phyloP scores from a whole-genome alignment of 768 basidiomycete genomes.

The Daedalea quercina region DNA sequence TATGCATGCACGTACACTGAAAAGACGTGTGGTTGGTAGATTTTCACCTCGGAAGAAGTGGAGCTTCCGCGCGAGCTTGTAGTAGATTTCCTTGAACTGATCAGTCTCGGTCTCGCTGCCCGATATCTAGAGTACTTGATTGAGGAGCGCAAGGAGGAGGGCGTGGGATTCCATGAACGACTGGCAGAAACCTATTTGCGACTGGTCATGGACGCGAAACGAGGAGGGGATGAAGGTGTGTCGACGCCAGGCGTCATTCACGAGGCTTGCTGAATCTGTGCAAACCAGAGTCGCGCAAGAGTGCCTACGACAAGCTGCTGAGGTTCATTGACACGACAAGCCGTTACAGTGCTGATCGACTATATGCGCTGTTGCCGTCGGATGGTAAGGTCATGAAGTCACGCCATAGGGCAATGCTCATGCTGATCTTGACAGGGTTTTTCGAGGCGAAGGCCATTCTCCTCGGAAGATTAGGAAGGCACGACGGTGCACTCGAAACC shows the following conservation, averaged over 20 bases:
- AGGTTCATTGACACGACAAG: slow-evolving; percentile 67
- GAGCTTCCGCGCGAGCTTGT: slow-evolving; percentile 79
- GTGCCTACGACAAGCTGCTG: slow-evolving; percentile 64
- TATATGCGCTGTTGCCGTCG: slow-evolving; percentile 75
- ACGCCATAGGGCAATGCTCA: neutral
- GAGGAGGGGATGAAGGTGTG: slow-evolving; percentile 51
- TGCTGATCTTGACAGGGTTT: slow-evolving; percentile 45
- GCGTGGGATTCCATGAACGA: slow-evolving; percentile 75
- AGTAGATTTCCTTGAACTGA: slow-evolving; percentile 67
- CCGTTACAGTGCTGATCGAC: slow-evolving; percentile 66
- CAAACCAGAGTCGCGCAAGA: slow-evolving; percentile 37
- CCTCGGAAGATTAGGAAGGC: slow-evolving; percentile 81
- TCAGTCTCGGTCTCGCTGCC: slow-evolving; percentile 62
- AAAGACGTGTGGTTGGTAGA: too few relatives aligned
- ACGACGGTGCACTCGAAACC: slow-evolving; percentile 91
- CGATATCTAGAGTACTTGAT: slow-evolving; percentile 86
- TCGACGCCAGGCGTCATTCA: neutral
- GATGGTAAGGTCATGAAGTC: slow-evolving; percentile 48
- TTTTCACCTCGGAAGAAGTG: slow-evolving; percentile 93
- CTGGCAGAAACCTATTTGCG: slow-evolving; percentile 82
- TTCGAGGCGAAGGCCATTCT: slow-evolving; percentile 91
- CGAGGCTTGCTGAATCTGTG: slow-evolving; percentile 3
- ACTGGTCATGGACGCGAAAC: slow-evolving; percentile 55
- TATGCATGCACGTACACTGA: too few relatives aligned
- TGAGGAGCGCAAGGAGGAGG: slow-evolving; percentile 60